Base-by-base conservation (phyloP, 441 rosid genomes). In the Populus hybrid region DNA sequence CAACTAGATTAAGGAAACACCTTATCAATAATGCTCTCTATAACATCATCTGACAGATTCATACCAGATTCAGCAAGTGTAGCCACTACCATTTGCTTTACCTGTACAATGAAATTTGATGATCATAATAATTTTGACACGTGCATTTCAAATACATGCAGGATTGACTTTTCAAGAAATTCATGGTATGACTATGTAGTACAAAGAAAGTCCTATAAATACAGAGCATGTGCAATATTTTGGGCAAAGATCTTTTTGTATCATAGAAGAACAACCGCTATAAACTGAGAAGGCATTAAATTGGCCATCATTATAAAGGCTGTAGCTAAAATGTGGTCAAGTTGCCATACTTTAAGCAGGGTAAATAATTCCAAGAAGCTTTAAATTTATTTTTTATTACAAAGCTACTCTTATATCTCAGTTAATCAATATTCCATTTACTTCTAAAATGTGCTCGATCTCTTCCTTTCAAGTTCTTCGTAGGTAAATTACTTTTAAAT, bases 61-160 rank as follows among this genome's bases (percentile, higher is more conserved):
- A 93, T 91, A 71, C 97, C 95, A 66, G 95, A 93, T 80, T 92
- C 97, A 21, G 94, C 97, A 66, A 92, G 94, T 0, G 97, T 92
- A 72, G 94, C 94, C 45, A 90, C 97, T 23, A 92, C 94, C 97
- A 92, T 92, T 90, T 92, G 94, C 83, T 92, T 90, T 79, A 90
- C 92, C 97, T 90, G 20, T 16, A 26, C 64, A 70, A 10, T 64
- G 64, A 77, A 20, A 20, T 1, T 12, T 65, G 59, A 63, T 9
- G 21, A 26, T 67, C n/a, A 28, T n/a, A 10, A 69, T 69, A 18
- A 9, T 59, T 59, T 53, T 6, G 61, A 63, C 12, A 50, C 12
- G 72, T 4, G 59, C 28, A 53, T 66, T 63, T 18, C 38, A 21
- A 50, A 75, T 69, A 64, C 53, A 68, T 3, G 69, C 35, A 59